Percentiles rank a stretch among this genome's conserved stretches.
Evolutionary conservation across 2,329 filamentous ascomycete genomes (phyloP).

Genomic region (Coniochaeta sp.): DNA sequence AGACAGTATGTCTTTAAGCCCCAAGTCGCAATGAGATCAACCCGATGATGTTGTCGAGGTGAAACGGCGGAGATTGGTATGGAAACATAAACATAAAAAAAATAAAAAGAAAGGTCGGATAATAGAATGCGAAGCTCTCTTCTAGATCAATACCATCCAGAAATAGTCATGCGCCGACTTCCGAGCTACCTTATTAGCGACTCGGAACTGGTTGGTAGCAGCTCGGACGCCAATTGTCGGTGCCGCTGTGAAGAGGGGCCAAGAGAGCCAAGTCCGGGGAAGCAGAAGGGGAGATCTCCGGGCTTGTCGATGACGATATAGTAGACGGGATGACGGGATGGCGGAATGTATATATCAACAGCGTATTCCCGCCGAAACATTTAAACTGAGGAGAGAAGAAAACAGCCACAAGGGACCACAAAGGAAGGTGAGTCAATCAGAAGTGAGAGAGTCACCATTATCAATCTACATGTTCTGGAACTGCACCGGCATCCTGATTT

Average conservation of each 20-base stretch:
- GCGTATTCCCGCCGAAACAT: neutral
- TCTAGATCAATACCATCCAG: neutral
- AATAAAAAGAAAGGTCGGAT: neutral
- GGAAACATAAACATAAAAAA: neutral
- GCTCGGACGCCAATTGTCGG: neutral
- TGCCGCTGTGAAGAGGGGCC: neutral
- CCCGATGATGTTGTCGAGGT: neutral
- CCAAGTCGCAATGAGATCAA: neutral
- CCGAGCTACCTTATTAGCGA: neutral
- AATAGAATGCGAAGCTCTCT: neutral
- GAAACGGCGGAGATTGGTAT: neutral
- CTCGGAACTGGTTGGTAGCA: neutral
- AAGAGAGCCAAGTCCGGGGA: neutral
- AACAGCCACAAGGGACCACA: neutral
- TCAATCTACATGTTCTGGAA: neutral
- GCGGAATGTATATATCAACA: neutral
- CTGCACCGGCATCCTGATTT: neutral
- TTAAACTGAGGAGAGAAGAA: neutral
- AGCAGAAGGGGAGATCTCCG: neutral
- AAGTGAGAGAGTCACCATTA: neutral
- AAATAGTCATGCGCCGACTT: neutral
- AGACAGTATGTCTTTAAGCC: neutral
- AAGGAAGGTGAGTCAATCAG: neutral
- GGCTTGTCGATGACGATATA: neutral
- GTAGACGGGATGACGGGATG: neutral